Conservation (phyloP, 192 early-diverging fungal genomes). For the Podila epigama region DNA sequence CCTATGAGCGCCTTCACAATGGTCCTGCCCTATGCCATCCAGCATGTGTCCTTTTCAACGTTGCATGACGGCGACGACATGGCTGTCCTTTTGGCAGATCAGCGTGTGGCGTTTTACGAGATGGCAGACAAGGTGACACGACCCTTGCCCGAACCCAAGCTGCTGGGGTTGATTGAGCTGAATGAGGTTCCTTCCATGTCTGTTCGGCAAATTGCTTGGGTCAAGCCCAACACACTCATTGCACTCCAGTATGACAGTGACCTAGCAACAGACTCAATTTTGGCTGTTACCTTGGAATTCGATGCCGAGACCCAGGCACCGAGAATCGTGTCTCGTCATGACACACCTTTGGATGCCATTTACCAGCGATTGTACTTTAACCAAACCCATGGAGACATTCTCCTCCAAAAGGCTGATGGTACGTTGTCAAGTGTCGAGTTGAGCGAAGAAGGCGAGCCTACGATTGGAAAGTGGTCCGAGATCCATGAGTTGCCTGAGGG, state of each 20-base stretch:
- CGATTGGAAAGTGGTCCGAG: slow-evolving; percentile 25
- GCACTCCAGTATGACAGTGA: slow-evolving; percentile 60
- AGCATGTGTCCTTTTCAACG: slow-evolving; percentile 71
- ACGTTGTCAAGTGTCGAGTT: slow-evolving; percentile 17
- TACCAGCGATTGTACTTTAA: slow-evolving; percentile 51
- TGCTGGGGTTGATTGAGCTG: slow-evolving; percentile 48
- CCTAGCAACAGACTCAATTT: slow-evolving; percentile 42
- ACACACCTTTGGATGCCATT: slow-evolving; percentile 35
- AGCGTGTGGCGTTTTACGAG: slow-evolving; percentile 52
- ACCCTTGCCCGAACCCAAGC: slow-evolving; percentile 32
- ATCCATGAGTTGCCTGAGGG: slow-evolving; percentile 38
- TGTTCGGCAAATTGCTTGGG: slow-evolving; percentile 77
- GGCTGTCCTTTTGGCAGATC: slow-evolving; percentile 71
- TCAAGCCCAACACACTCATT: slow-evolving; percentile 56
- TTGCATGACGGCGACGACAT: slow-evolving; percentile 72
- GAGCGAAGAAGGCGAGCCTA: slow-evolving; percentile 19
- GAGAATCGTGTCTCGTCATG: slow-evolving; percentile 12
- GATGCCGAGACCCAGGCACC: slow-evolving; percentile 28
- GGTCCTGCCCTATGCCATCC: slow-evolving; percentile 50
- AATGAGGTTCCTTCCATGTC: slow-evolving; percentile 19
- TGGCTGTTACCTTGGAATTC: slow-evolving; percentile 50
- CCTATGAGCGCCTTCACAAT: slow-evolving; percentile 79
- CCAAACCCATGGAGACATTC: slow-evolving; percentile 37
- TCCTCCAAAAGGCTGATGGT: slow-evolving; percentile 36
- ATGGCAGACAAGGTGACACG: slow-evolving; percentile 19